Base-by-base conservation (phyloP, 495 filamentous ascomycete species). In the Lophium mytilinum region DNA sequence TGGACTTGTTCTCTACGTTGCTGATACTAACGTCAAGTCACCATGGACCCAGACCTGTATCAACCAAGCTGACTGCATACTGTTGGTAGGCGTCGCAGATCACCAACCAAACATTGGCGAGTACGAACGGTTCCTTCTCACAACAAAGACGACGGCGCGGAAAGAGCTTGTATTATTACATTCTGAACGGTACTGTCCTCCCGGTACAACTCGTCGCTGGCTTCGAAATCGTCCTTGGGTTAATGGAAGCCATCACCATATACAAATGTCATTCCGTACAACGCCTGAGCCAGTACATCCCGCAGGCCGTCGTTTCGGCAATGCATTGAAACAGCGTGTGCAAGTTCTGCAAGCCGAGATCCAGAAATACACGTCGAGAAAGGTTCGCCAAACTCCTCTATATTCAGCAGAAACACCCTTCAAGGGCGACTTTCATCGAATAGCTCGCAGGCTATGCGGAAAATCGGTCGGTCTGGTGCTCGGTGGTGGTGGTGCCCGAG, bases 1-100 rank as follows among this genome's bases (percentile, higher is more conserved):
- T 64, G 89, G 94, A 1, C 82, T 97, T 65, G 90, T 98, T 5
- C 72, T 98, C 12, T 98, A 98, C 67, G 88, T 98, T 52, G 93
- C 92, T n/a, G 93, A 97, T 66, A 97, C 92, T 33, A 94, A 84
- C 56, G 90, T 96, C 55, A 95, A 94, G 66, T 83, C 94, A 0
- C 93, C 93, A 9, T 98, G 93, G 93, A 98, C 93, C 3, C 91
- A 96, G 68, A 97, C 93, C 0, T 98, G 93, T 65, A 96, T 98
- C 61, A 82, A 85, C 21, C 94, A 98, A 68, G 94, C 94, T 1
- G 93, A 98, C 66, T 95, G 89, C 58, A 94, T 98, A 42, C 78
- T 97, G 5, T 79, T 98, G 14, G 89, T 98, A 35, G 94, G 89
- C 2, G 72, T 96, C 21, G 93, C 92, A 2, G 94, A 98, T 69